Conservation (phyloP, 352 stramenopile species). For the Phytopythium vexans region DNA sequence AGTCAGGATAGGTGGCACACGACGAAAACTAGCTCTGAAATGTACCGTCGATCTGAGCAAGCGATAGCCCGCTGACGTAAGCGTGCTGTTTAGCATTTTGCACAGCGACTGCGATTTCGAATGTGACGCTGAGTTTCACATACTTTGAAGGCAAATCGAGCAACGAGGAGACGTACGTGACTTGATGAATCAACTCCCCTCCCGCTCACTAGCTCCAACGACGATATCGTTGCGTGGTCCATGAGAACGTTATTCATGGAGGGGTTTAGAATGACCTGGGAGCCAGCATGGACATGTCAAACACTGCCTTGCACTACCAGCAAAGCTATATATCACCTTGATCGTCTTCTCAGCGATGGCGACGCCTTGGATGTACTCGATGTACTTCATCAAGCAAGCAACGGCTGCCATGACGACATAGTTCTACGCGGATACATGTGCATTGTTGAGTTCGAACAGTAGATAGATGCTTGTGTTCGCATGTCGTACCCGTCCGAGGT, state of each 20-base stretch:
- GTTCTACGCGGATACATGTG: slow-evolving; percentile 39
- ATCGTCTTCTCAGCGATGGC: slow-evolving; percentile 82
- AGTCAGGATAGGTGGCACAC: background rate
- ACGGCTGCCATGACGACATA: slow-evolving; percentile 83
- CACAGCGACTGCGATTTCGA: slow-evolving; percentile 51
- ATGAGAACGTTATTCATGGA: slow-evolving; percentile 74
- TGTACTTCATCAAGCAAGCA: slow-evolving; percentile 80
- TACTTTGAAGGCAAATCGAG: background rate
- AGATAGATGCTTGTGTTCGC: background rate
- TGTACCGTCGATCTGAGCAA: slow-evolving; percentile 73
- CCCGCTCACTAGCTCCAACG: slow-evolving; percentile 66
- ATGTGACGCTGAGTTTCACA: background rate
- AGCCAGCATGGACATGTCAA: background rate
- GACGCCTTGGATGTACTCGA: slow-evolving; percentile 85
- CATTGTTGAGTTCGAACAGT: background rate
- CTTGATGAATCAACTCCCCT: slow-evolving; percentile 34
- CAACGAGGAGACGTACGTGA: slow-evolving; percentile 30
- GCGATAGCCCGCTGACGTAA: slow-evolving; percentile 72
- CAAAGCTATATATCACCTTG: slow-evolving; percentile 35
- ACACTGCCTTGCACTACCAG: too few species aligned
- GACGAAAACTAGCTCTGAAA: background rate
- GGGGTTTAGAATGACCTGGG: slow-evolving; percentile 68
- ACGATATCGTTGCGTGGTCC: slow-evolving; percentile 77
- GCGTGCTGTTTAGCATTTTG: slow-evolving; percentile 74
- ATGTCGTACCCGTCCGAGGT: slow-evolving; percentile 56